Percentiles rank a stretch among this genome's conserved stretches.
Conservation (phyloP, 805 yeast species). For the Yamadazyma sp. region DNA sequence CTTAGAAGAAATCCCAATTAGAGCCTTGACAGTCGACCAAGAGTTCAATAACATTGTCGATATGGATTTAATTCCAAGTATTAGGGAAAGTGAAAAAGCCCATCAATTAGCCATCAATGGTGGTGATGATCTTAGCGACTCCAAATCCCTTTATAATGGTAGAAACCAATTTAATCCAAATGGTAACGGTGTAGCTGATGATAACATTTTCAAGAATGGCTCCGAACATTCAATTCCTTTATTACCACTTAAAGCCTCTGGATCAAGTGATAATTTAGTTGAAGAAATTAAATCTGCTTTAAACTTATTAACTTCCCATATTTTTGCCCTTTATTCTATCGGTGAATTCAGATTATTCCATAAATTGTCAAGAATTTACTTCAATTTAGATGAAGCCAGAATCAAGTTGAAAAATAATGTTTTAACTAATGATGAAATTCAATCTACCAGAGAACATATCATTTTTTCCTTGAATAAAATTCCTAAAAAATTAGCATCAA, state of each 20-base stretch:
- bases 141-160: neutral
- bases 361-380: slow-evolving; percentile 51
- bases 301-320: slow-evolving; percentile 57
- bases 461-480: slow-evolving; percentile 53
- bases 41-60: slow-evolving; percentile 26
- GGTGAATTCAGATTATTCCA: slow-evolving; percentile 65
- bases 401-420: slow-evolving; percentile 49
- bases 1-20: slow-evolving; percentile 40
- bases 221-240: slow-evolving; percentile 35
- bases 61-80: slow-evolving; percentile 25
- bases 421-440: slow-evolving; percentile 52
- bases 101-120: slow-evolving; percentile 22
- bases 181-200: slow-evolving; percentile 2
- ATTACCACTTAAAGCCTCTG: slow-evolving; percentile 50
- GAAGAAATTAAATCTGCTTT: slow-evolving; percentile 60
- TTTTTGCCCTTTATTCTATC: slow-evolving; percentile 66
- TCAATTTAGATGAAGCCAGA: slow-evolving; percentile 56
- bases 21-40: slow-evolving; percentile 22
- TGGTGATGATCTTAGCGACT: slow-evolving; percentile 13
- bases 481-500: slow-evolving; percentile 54
- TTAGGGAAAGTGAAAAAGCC: slow-evolving; percentile 29
- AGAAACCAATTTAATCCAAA: too few relatives aligned
- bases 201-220: neutral
- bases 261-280: slow-evolving; percentile 33
- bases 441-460: slow-evolving; percentile 47